Conservation (phyloP, 768 basidiomycete genomes). For the Thelephora aurantiotincta region DNA sequence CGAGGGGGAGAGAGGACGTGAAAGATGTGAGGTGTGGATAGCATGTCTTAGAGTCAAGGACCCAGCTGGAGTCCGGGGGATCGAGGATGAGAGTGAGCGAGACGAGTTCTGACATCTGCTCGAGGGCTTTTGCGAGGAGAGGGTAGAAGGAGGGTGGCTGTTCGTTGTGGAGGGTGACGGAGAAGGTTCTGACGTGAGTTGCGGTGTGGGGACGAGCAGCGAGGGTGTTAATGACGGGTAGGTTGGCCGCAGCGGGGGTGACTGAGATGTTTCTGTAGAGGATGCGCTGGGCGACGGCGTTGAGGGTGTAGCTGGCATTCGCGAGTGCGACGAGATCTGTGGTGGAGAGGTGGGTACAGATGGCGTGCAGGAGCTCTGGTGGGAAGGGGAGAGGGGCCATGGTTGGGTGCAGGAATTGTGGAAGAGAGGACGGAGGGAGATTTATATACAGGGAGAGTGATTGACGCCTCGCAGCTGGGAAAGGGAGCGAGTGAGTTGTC, state of each 20-base stretch:
- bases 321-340: conserved; percentile 35
- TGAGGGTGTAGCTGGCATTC: conserved; percentile 24
- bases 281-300: conserved; percentile 37
- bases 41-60: conserved; percentile 22
- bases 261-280: conserved; percentile 49
- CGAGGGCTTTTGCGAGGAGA: conserved; percentile 37
- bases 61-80: conserved; percentile 32
- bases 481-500: no score
- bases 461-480: not conserved
- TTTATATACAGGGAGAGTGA: conserved; percentile 1
- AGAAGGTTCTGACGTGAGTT: conserved; percentile 44
- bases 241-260: conserved; percentile 29
- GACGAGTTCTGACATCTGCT: conserved; percentile 44
- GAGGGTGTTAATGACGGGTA: conserved; percentile 38
- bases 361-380: conserved; percentile 43
- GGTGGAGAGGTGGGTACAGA: conserved; percentile 25
- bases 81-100: conserved; percentile 40
- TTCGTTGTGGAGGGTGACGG: conserved; percentile 33
- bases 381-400: conserved; percentile 41
- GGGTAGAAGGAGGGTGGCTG: conserved; percentile 27
- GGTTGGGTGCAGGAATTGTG: conserved; percentile 1
- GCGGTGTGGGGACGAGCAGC: conserved; percentile 44
- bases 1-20: conserved; percentile 46
- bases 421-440: conserved; percentile 3
- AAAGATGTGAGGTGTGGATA: conserved; percentile 41